Conservation (phyloP, 1,284 basidiomycete genomes). For the Cutaneotrichosporon cavernicola region DNA sequence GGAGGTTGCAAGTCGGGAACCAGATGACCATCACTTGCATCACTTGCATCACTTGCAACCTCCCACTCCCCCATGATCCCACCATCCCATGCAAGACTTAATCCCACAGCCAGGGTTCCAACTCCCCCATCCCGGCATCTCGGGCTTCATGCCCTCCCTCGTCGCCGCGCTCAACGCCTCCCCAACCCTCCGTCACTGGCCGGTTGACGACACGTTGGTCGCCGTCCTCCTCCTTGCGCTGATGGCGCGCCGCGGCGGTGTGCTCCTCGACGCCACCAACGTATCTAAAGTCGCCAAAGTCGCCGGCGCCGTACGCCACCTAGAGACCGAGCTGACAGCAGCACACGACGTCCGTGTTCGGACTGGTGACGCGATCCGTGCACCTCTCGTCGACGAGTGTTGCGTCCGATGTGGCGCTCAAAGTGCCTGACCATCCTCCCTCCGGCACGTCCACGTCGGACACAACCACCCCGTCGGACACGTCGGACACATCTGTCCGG, state of each 20-base stretch:
- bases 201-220: constrained; percentile 33
- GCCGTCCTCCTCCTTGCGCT: constrained; percentile 38
- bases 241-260: constrained; percentile 39
- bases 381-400: constrained; percentile 18
- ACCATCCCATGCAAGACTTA: background rate
- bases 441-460: background rate
- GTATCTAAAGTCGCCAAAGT: background rate
- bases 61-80: background rate
- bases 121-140: constrained; percentile 19
- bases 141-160: constrained; percentile 16
- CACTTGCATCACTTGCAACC: background rate
- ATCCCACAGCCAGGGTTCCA: background rate
- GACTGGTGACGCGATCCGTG: constrained; percentile 25
- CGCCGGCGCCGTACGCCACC: constrained; percentile 2
- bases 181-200: constrained; percentile 28
- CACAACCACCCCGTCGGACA: too few species aligned
- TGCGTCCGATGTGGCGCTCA: constrained; percentile 6
- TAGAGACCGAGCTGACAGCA: constrained; percentile 12
- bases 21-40: background rate
- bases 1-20: background rate
- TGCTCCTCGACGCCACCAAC: constrained; percentile 36
- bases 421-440: background rate
- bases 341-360: constrained; percentile 35
- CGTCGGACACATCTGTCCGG: too few species aligned
- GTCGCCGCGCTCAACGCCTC: constrained; percentile 10